phyloP scores from a whole-genome alignment of 305 asterid genomes.

The Solanum chacoense region DNA sequence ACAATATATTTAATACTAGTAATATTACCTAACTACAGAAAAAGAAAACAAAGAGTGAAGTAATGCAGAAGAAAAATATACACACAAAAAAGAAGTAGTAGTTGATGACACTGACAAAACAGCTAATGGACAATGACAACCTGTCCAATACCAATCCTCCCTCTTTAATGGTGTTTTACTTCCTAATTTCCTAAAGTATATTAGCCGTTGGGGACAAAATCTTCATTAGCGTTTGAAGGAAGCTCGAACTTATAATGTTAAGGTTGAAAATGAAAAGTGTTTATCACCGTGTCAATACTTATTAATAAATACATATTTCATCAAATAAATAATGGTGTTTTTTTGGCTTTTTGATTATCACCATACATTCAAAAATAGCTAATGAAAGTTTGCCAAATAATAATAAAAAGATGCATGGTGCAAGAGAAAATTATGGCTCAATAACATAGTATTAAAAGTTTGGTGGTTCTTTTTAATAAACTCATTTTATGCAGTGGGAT shows the following conservation, averaged over 20 bases:
- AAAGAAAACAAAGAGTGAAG: not conserved
- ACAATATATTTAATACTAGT: not conserved
- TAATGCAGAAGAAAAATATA: not conserved
- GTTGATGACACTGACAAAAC: conserved; percentile 28
- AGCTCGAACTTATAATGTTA: not conserved
- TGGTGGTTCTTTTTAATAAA: not conserved
- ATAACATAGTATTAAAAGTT: not conserved
- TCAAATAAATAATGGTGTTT: no score
- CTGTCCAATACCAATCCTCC: conserved; percentile 27
- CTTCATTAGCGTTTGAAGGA: not conserved
- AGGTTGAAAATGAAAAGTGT: not conserved
- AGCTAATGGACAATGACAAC: conserved; percentile 34
- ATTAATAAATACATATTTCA: not conserved
- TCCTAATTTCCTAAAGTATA: not conserved
- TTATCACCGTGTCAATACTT: not conserved
- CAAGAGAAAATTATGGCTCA: not conserved
- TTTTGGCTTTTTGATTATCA: no score
- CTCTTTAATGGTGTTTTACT: not conserved
- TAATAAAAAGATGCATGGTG: not conserved
- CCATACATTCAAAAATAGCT: not conserved
- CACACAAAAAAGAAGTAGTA: not conserved
- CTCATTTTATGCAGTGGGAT: not conserved
- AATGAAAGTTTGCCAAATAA: not conserved
- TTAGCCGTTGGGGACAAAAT: not conserved
- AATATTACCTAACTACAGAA: not conserved